phyloP scores from a whole-genome alignment of 2,329 filamentous ascomycete genomes.

The Trichoderma lentiforme region DNA sequence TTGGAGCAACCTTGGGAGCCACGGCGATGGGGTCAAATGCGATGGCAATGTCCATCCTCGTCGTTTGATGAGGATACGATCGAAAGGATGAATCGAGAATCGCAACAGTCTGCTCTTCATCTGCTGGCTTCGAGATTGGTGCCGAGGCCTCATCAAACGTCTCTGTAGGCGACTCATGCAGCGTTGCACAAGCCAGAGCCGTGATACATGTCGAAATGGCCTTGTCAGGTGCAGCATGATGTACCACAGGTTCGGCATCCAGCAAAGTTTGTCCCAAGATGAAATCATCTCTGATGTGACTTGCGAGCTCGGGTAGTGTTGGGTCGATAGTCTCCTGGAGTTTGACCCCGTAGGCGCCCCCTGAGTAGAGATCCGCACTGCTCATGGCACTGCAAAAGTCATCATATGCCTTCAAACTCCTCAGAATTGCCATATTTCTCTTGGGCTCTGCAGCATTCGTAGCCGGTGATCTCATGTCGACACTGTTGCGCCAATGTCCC shows the following conservation, averaged over 20 bases:
- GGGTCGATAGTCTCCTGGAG: slow-evolving; percentile 57
- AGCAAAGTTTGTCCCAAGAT: slow-evolving; percentile 47
- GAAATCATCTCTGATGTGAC: slow-evolving; percentile 49
- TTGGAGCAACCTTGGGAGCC: slow-evolving; percentile 41
- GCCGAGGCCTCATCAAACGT: neutral
- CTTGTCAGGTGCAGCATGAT: slow-evolving; percentile 29
- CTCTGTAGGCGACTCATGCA: neutral
- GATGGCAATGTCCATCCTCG: slow-evolving; percentile 51
- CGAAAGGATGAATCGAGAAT: slow-evolving; percentile 40
- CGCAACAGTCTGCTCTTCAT: slow-evolving; percentile 34
- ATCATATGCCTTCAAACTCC: slow-evolving; percentile 49
- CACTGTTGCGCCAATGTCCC: slow-evolving; percentile 51
- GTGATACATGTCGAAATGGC: slow-evolving; percentile 30
- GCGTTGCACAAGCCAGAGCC: slow-evolving; percentile 22
- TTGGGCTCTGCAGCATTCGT: slow-evolving; percentile 21
- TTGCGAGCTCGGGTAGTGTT: slow-evolving; percentile 55
- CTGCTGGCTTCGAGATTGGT: slow-evolving; percentile 27
- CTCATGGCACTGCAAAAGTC: slow-evolving; percentile 60
- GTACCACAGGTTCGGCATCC: slow-evolving; percentile 39
- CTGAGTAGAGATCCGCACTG: slow-evolving; percentile 59
- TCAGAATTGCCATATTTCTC: neutral
- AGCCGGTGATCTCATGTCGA: slow-evolving; percentile 40
- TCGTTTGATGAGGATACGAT: slow-evolving; percentile 31
- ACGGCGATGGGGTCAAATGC: slow-evolving; percentile 61
- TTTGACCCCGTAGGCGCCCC: slow-evolving; percentile 42